Base-by-base conservation (phyloP, 495 filamentous ascomycete genomes). In the Astrothelium macrocarpum region DNA sequence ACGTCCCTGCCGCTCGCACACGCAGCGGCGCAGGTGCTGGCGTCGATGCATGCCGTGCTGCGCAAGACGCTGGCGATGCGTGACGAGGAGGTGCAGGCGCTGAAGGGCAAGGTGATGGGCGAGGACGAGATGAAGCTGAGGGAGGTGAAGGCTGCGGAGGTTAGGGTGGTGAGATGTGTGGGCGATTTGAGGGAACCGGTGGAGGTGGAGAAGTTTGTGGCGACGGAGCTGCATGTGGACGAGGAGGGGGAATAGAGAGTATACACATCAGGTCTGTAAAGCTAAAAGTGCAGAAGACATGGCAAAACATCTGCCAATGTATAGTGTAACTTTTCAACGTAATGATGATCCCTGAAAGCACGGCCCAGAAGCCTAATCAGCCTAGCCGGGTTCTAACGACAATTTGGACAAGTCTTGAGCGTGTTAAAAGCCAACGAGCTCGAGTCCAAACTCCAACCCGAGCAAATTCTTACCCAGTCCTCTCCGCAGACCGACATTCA, bases 11-110 rank as follows among this genome's bases (percentile, higher is more conserved):
- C 94, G 9, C 79, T 98, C 0, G 90, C 93, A 1, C 84, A 81
- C 63, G 88, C 94, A 0, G 82, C 86, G 2, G 87, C 93, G 78
- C 91, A 87, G 77, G 94, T 96, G 10, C 72, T 97, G n/a, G 90
- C 86, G 0, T 93, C 87, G 70, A 97, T 97, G 94, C 90, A 96
- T 66, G 79, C 84, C 66, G 85, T 97, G 36, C 75, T 98, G 43
- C 81, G 81, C 66, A 85, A 84, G 77, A 98, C 94, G 34, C 83
- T 86, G 71, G 79, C 82, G 69, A 80, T 79, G 63, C 86, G 90
- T 64, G 81, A 88, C 71, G 70, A 73, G 32, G 82, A 83, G 65
- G 69, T 88, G 59, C 23, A 67, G 11, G 72, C 70, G 63, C 65
- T 75, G 66, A 71, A 28, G 61, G 68, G 3, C 64, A 63, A 34